A percentile compares a stretch with the other conserved stretches of the same genome.
Conservation (phyloP, 1,284 basidiomycete species). For the Ceratobasidium sp. region DNA sequence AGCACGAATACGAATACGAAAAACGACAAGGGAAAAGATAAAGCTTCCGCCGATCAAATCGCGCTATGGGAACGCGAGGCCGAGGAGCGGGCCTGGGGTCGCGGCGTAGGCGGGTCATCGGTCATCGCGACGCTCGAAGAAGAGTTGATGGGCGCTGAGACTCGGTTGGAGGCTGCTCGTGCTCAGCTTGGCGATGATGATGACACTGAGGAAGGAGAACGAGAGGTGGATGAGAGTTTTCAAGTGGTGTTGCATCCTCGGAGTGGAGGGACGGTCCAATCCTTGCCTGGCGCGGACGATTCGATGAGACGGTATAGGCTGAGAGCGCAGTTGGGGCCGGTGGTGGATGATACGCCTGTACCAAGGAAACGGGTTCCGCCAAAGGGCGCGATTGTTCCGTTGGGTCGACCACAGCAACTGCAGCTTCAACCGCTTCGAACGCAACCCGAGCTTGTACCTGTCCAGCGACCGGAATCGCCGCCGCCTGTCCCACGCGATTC, state of each 20-base stretch:
- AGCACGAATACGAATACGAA: constrained; percentile 50
- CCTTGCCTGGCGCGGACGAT: constrained; percentile 26
- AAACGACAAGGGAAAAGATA: constrained; percentile 67
- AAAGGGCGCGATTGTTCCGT: background rate
- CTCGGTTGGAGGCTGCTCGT: constrained; percentile 21
- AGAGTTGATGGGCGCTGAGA: constrained; percentile 32
- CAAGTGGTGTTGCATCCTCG: constrained; percentile 36
- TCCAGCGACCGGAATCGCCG: background rate
- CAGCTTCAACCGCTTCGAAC: background rate
- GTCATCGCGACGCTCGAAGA: constrained; percentile 33
- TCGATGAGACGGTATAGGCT: constrained; percentile 30
- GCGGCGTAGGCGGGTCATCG: constrained; percentile 13
- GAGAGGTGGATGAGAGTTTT: constrained; percentile 22
- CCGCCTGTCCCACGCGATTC: constrained; percentile 32
- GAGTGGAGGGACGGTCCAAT: constrained; percentile 4
- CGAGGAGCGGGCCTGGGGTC: constrained; percentile 41
- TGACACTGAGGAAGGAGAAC: constrained; percentile 9
- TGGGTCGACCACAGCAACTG: background rate
- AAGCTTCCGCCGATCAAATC: constrained; percentile 55
- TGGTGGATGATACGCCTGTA: constrained; percentile 35
- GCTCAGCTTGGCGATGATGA: background rate
- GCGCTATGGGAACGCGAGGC: constrained; percentile 44
- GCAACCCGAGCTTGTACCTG: background rate
- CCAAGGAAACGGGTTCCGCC: constrained; percentile 9
- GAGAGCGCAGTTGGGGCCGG: background rate